Conservation (phyloP, 345 rosid species). For the Stellera chamaejasme region DNA sequence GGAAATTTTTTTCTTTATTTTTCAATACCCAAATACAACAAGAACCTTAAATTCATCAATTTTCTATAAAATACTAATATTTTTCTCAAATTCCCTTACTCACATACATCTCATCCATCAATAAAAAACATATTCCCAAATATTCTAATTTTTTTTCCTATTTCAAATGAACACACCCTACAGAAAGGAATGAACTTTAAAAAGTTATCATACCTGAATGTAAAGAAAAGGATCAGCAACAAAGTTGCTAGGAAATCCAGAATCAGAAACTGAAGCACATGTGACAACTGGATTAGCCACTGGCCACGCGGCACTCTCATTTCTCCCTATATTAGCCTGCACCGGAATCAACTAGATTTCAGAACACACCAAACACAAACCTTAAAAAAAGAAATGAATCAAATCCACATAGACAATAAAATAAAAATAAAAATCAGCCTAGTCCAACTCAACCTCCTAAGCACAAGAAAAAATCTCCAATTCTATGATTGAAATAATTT, state of each 20-base stretch:
- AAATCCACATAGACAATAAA: neutral
- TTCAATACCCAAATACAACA: neutral
- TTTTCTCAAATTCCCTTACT: too few relatives aligned
- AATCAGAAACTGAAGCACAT: conserved; percentile 69
- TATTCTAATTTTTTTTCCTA: too few relatives aligned
- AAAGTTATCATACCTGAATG: conserved; percentile 43
- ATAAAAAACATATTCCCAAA: too few relatives aligned
- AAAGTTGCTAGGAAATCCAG: conserved; percentile 83
- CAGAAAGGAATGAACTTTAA: neutral
- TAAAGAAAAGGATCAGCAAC: conserved; percentile 94
- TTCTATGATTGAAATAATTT: too few relatives aligned
- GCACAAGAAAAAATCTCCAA: too few relatives aligned
- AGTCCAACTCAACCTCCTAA: too few relatives aligned
- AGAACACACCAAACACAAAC: neutral
- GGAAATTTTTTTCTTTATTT: too few relatives aligned
- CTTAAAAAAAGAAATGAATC: neutral
- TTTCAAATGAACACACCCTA: too few relatives aligned
- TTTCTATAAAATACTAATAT: too few relatives aligned
- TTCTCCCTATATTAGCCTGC: conserved; percentile 68
- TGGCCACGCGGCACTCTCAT: conserved; percentile 83
- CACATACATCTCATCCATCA: too few relatives aligned
- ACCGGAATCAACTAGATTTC: conserved; percentile 14
- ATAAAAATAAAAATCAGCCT: neutral
- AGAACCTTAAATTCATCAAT: neutral
- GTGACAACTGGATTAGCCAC: conserved; percentile 93